Conservation (phyloP, 176 grass and related monocot genomes). For the Triticum timopheevii region DNA sequence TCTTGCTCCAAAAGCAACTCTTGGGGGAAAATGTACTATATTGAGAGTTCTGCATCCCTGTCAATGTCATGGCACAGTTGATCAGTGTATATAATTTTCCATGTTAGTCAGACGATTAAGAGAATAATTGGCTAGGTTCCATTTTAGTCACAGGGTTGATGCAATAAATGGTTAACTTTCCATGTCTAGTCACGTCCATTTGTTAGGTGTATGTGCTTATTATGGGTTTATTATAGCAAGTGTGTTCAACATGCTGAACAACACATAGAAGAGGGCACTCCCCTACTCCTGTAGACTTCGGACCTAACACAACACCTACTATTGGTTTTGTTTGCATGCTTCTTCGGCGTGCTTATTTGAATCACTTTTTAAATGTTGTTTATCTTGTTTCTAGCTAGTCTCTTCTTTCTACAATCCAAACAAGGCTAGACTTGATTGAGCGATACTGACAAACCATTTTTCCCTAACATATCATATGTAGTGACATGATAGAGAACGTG, state of each 20-base stretch:
- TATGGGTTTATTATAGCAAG: neutral
- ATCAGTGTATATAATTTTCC: constrained; percentile 6
- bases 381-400: neutral
- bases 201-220: constrained; percentile 25
- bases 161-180: neutral
- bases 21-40: constrained; percentile 7
- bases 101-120: neutral
- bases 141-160: neutral
- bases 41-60: constrained; percentile 23
- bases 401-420: constrained; percentile 2
- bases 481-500: neutral
- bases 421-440: neutral
- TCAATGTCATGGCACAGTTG: constrained; percentile 41
- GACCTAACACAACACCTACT: constrained; percentile 41
- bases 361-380: constrained; percentile 19
- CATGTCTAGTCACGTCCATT: constrained; percentile 28
- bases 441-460: neutral
- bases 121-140: constrained; percentile 9
- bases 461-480: constrained; percentile 1
- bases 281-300: constrained; percentile 26
- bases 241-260: constrained; percentile 35
- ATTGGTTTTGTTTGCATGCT: constrained; percentile 18
- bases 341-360: neutral
- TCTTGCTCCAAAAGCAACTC: constrained; percentile 27
- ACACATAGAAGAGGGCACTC: constrained; percentile 18